Conservation (phyloP, 495 filamentous ascomycete species). For the Geoglossum glabrum region DNA sequence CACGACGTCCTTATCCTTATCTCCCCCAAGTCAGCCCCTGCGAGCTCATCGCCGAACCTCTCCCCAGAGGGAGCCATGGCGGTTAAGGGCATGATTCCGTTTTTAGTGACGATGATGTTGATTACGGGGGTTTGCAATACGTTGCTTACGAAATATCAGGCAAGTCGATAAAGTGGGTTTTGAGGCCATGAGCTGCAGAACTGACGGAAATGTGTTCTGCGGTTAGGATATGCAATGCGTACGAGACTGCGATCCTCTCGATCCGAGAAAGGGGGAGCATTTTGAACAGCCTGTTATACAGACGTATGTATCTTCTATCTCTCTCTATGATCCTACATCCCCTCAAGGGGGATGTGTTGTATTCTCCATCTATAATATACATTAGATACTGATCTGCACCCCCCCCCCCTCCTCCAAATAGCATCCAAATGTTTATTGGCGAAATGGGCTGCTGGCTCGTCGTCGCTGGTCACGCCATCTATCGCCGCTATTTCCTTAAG, state of each 20-base stretch:
- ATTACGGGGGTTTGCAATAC: slow-evolving; percentile 88
- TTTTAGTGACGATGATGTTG: slow-evolving; percentile 86
- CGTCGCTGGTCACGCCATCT: slow-evolving; percentile 42
- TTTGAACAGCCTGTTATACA: slow-evolving; percentile 96
- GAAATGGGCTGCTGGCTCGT: slow-evolving; percentile 88
- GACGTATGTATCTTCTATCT: slow-evolving; percentile 32
- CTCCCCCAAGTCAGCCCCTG: neutral
- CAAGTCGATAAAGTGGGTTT: slow-evolving; percentile 23
- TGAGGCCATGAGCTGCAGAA: too few species aligned
- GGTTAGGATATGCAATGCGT: slow-evolving; percentile 88
- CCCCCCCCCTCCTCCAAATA: too few species aligned
- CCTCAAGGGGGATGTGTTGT: neutral
- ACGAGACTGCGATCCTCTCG: slow-evolving; percentile 56
- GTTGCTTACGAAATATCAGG: slow-evolving; percentile 89
- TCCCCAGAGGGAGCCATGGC: slow-evolving; percentile 33
- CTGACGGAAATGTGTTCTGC: neutral
- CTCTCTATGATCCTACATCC: neutral
- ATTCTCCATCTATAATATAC: too few species aligned
- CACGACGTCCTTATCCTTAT: neutral
- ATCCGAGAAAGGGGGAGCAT: slow-evolving; percentile 41
- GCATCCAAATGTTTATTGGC: slow-evolving; percentile 78
- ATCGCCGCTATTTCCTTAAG: slow-evolving; percentile 31
- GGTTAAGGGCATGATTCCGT: slow-evolving; percentile 44
- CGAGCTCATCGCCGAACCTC: neutral
- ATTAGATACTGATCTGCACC: too few species aligned